phyloP scores from a whole-genome alignment of 768 basidiomycete genomes.

The Gloeopeniophorella convolvens region DNA sequence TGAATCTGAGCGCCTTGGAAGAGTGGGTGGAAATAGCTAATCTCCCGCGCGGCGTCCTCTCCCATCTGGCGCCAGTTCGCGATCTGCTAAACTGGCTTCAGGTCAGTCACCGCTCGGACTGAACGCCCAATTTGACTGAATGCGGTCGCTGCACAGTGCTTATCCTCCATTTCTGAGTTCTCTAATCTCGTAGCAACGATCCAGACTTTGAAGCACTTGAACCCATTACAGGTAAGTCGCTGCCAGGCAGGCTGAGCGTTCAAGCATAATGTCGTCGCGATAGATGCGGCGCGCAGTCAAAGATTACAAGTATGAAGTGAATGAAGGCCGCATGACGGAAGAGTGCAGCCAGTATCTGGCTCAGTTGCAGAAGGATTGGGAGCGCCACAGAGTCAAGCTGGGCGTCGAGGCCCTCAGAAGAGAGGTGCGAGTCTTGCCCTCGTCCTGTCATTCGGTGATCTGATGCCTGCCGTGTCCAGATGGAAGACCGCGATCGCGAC shows the following conservation, averaged over 20 bases:
- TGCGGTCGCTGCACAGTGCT: slow-evolving; percentile 41
- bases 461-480: slow-evolving; percentile 35
- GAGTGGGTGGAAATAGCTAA: slow-evolving; percentile 86
- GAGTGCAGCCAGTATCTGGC: slow-evolving; percentile 93
- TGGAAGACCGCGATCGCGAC: slow-evolving; percentile 61
- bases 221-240: slow-evolving; percentile 77
- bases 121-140: slow-evolving; percentile 19
- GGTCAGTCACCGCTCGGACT: slow-evolving; percentile 27
- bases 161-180: slow-evolving; percentile 85
- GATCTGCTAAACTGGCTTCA: slow-evolving; percentile 86
- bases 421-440: slow-evolving; percentile 46
- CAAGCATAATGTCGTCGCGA: not conserved
- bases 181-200: slow-evolving; percentile 84
- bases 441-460: not conserved
- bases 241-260: not conserved
- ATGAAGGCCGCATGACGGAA: slow-evolving; percentile 87
- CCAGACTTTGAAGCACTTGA: slow-evolving; percentile 78
- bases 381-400: slow-evolving; percentile 79
- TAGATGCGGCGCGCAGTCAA: slow-evolving; percentile 91
- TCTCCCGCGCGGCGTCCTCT: slow-evolving; percentile 69
- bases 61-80: slow-evolving; percentile 77
- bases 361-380: slow-evolving; percentile 97
- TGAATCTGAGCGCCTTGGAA: slow-evolving; percentile 81
- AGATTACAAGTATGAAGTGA: slow-evolving; percentile 92
- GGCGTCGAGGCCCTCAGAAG: slow-evolving; percentile 81